phyloP scores from a whole-genome alignment of 208 protist species.

The Leishmania aethiopica region DNA sequence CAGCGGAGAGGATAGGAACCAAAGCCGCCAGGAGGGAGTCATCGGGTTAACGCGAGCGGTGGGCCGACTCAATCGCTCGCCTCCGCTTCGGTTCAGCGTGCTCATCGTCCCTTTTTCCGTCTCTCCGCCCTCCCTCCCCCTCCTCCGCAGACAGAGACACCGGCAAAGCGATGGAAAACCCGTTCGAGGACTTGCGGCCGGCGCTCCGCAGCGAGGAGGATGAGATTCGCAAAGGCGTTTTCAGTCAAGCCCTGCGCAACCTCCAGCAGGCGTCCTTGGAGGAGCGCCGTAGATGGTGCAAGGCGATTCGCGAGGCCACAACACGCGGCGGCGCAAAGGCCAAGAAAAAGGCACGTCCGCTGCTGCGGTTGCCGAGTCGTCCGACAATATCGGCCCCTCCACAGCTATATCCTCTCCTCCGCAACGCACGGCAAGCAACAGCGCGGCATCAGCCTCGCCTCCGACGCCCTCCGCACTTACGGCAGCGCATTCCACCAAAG shows the following conservation, averaged over 20 bases:
- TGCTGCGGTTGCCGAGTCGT: conserved; percentile 1
- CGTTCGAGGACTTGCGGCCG: conserved; percentile 63
- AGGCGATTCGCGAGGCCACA: conserved; percentile 55
- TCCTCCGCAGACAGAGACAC: background rate
- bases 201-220: conserved; percentile 82
- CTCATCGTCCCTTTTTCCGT: background rate
- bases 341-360: background rate
- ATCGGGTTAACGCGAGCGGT: background rate
- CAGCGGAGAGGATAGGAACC: background rate
- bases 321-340: conserved; percentile 16
- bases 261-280: conserved; percentile 40
- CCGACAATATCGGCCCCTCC: background rate
- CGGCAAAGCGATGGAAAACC: conserved; percentile 41
- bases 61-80: background rate
- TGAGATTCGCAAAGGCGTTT: conserved; percentile 88
- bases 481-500: no score
- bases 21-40: background rate
- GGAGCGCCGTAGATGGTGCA: conserved; percentile 61
- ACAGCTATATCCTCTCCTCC: no score
- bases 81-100: background rate
- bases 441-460: conserved; percentile 7
- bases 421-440: conserved; percentile 9
- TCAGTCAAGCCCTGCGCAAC: conserved; percentile 63
- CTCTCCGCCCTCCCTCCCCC: background rate
- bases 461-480: background rate